Percentiles rank a stretch among this genome's conserved stretches.
phyloP scores from a whole-genome alignment of 192 early-diverging fungal genomes.

The Backusella morwellensis region DNA sequence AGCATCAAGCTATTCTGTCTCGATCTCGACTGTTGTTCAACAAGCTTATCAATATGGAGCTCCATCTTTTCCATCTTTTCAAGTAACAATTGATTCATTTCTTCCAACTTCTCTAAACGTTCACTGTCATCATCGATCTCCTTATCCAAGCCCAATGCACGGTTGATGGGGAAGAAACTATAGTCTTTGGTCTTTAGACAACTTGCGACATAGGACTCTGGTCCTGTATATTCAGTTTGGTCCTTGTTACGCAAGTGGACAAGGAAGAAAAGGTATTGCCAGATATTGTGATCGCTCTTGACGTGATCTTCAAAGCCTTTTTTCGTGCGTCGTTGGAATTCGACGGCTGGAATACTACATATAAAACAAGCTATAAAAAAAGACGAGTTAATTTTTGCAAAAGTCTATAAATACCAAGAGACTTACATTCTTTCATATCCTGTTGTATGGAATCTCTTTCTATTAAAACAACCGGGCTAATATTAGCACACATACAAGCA shows the following conservation, averaged over 20 bases:
- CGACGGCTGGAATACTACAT: slow-evolving; percentile 26
- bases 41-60: slow-evolving; percentile 10
- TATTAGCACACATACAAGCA: background rate
- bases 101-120: slow-evolving; percentile 20
- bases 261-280: slow-evolving; percentile 28
- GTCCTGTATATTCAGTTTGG: slow-evolving; percentile 23
- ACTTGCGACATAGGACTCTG: slow-evolving; percentile 22
- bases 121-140: slow-evolving; percentile 18
- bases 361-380: slow-evolving; percentile 20
- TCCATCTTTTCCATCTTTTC: slow-evolving; percentile 16
- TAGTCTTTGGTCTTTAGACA: slow-evolving; percentile 20
- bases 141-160: slow-evolving; percentile 12
- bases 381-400: background rate
- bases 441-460: slow-evolving; percentile 21
- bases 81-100: slow-evolving; percentile 13
- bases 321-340: slow-evolving; percentile 27
- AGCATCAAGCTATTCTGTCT: slow-evolving; percentile 20
- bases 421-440: slow-evolving; percentile 32
- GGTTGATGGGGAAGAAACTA: slow-evolving; percentile 31
- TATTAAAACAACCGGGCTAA: background rate
- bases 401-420: too few relatives aligned
- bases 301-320: slow-evolving; percentile 26
- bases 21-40: slow-evolving; percentile 4
- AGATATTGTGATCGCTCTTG: slow-evolving; percentile 29
- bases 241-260: slow-evolving; percentile 23